Base-by-base conservation (phyloP, 2,329 filamentous ascomycete genomes). In the Juglanconis sp. region DNA sequence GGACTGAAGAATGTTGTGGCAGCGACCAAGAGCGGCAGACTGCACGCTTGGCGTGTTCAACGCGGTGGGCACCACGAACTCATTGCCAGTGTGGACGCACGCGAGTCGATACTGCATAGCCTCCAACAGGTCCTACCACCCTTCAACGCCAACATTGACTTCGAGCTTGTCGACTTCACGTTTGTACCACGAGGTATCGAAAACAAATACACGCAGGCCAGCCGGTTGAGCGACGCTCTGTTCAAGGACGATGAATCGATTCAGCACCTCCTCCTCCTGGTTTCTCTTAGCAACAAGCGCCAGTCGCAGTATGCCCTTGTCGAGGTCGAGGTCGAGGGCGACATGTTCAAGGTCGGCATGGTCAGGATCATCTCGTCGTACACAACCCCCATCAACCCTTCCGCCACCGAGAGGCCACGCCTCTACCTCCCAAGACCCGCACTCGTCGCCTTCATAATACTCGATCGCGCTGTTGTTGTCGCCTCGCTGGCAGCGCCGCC, bases 21-120 rank as follows among this genome's bases (percentile, higher is more conserved):
- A 42, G 86, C 88, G 13, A 95, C 92, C 1, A 83, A 86, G 57
- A 88, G 88, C 67, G 94, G 90, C 34, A 84, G 87, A 60, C 77
- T 99, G 32, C 89, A 96, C 67, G 83, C 88, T 7, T 99, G 95
- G 95, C 90, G 89, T 69, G 82, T 97, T 48, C 92, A 94, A 69
- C 91, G 94, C 72, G 91, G 90, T 63, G 93, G 93, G 38, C 91
- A 93, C 66, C 88, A 92, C 69, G 86, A 90, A 48, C 81, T 91
- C 52, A 83, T 89, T 51, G 83, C 83, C 32, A 91, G 94, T 63
- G 79, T 87, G 30, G 90, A 96, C 71, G 79, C 87, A 60, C 85
- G 87, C 58, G 85, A 87, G 30, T 74, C 82, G 4, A 80, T 97
- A 40, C 71, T 88, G 15, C 73, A 79, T 2, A 85, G 87, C 36